Percentiles rank a stretch among this genome's conserved stretches.
These are phyloP conservation scores for Ustilago sp. DNA, from an alignment of 1,284 basidiomycete genomes.

Conservation along the genomic window DNA sequence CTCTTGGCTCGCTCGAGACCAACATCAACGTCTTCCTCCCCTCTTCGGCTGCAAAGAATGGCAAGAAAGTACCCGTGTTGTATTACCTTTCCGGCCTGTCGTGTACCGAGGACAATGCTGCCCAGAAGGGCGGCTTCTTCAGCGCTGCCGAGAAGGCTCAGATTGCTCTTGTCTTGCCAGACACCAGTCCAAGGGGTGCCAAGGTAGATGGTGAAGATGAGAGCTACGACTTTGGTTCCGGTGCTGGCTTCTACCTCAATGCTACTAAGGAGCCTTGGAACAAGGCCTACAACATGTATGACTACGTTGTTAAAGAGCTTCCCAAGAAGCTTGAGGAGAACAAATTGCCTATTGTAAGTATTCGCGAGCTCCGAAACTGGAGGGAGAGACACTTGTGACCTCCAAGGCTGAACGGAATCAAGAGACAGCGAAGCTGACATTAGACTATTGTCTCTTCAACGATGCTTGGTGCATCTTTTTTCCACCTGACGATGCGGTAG, in stretches of 20 bases:
- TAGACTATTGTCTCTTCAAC: background rate
- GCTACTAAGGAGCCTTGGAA: constrained; percentile 64
- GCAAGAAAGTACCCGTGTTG: constrained; percentile 78
- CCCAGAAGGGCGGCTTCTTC: constrained; percentile 67
- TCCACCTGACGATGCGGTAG: background rate
- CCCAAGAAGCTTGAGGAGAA: constrained; percentile 42
- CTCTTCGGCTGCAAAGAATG: constrained; percentile 72
- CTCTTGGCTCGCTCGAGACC: constrained; percentile 82
- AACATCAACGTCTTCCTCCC: constrained; percentile 93
- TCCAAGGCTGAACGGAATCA: background rate
- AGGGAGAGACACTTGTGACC: background rate
- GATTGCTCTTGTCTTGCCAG: constrained; percentile 93
- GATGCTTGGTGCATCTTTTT: background rate
- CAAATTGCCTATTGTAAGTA: constrained; percentile 55
- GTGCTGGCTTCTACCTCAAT: constrained; percentile 68
- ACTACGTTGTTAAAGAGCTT: constrained; percentile 58
- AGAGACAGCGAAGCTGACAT: background rate
- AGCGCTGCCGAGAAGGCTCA: constrained; percentile 68
- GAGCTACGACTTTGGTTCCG: constrained; percentile 75
- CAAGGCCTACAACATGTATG: constrained; percentile 66
- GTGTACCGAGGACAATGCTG: constrained; percentile 93
- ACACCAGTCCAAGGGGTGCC: constrained; percentile 93
- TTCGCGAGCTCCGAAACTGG: background rate
- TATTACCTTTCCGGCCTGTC: constrained; percentile 92
- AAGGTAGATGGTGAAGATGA: constrained; percentile 85